phyloP scores from a whole-genome alignment of 331 rosid genomes.

The Acacia pycnantha region DNA sequence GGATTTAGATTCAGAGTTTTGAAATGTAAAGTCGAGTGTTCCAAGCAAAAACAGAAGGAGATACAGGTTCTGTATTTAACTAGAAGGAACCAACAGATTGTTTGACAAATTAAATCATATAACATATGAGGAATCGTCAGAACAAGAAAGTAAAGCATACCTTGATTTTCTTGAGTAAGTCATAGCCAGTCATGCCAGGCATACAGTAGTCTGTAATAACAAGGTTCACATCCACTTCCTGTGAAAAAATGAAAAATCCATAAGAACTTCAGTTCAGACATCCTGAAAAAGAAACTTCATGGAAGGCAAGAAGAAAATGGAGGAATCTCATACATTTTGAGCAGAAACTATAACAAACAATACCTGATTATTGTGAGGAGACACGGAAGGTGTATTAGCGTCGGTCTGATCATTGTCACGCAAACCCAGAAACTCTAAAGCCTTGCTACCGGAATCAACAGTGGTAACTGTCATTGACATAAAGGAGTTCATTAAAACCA shows the following conservation, averaged over 20 bases:
- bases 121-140: background rate
- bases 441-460: conserved; percentile 97
- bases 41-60: background rate
- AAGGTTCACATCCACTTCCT: conserved; percentile 92
- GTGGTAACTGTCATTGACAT: conserved; percentile 71
- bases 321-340: conserved; percentile 15
- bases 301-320: background rate
- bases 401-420: conserved; percentile 50
- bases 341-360: background rate
- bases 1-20: conserved; percentile 37
- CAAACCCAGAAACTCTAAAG: conserved; percentile 85
- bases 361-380: conserved; percentile 62
- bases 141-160: conserved; percentile 44
- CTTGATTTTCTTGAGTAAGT: conserved; percentile 90
- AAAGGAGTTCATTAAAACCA: background rate
- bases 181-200: conserved; percentile 99
- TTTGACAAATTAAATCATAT: conserved; percentile 18
- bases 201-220: conserved; percentile 92
- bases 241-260: conserved; percentile 34
- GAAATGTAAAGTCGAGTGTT: conserved; percentile 18
- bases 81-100: conserved; percentile 21
- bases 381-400: conserved; percentile 48
- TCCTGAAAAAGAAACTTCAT: conserved; percentile 22
- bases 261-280: conserved; percentile 17
- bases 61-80: background rate